Evolutionary conservation across 257 asterid species (phyloP), one percentile per base, ranked within the genome.

Genomic region (Galeopsis tetrahit): DNA sequence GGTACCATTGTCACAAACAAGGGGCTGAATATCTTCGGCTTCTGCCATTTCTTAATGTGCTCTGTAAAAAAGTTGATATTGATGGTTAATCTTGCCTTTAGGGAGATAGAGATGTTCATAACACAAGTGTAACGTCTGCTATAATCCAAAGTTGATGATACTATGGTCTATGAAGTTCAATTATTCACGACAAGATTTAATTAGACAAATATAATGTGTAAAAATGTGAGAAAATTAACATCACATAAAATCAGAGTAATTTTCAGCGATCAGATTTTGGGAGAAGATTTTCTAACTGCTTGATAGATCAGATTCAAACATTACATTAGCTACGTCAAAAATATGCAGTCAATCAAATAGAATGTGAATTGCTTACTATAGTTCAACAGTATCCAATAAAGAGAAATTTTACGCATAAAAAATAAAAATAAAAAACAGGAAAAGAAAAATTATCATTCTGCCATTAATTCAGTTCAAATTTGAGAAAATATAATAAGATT

Each of bases 1-100:
- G 10, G 89, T 85, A 77, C 89, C 89, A 82, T 85, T 85, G 83
- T 85, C 89, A 42, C 89, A 85, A 63, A 85, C 89, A 77, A 85
- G 86, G 68, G 89, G 89, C 76, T 85, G 89, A 59, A 85, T 85
- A 70, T 85, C 89, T 81, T 85, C 89, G 6, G 85, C 82, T 7
- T 85, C 89, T 64, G 89, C 89, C 89, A 85, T 85, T 75, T 75
- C 83, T 85, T 78, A 79, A 60, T 77, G 64, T 68, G 46, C 14
- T 77, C 68, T 79, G 75, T 7, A 55, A 67, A 71, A 63, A 2
- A 10, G 60, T 66, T 17, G 2, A 49, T 1, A 10, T 32, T 39
- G 14, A 4, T 2, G 43, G 9, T 39, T 40, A 63, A 8, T 34
- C 14, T 49, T 21, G 28, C 28, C 28, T 10, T 49, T 46, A 4